These are phyloP conservation scores for Excoecaria cochinchinensis DNA, from an alignment of 345 rosid genomes.

Conservation along the genomic window DNA sequence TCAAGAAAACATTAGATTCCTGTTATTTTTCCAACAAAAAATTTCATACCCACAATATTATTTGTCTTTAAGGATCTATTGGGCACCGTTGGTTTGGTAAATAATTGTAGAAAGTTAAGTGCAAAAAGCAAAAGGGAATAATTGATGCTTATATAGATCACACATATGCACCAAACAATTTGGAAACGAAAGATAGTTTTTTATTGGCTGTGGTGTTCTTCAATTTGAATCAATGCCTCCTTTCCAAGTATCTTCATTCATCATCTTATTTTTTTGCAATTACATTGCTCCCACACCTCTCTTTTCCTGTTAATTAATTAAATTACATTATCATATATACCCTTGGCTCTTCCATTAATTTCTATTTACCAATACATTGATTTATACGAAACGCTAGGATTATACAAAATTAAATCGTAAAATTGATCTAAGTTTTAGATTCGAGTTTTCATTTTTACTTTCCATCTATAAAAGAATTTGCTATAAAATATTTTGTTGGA, in stretches of 20 bases:
- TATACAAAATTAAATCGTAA: too few relatives aligned
- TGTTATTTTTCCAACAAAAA: not conserved
- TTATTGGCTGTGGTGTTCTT: not conserved
- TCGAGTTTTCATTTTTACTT: too few relatives aligned
- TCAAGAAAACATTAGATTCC: conserved; percentile 16
- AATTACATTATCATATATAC: too few relatives aligned
- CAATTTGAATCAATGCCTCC: not conserved
- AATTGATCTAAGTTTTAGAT: too few relatives aligned
- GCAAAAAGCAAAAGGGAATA: not conserved
- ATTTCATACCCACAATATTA: not conserved
- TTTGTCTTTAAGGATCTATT: conserved; percentile 1
- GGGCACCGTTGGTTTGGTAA: conserved; percentile 2
- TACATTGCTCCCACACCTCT: too few relatives aligned
- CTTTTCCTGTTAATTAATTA: too few relatives aligned
- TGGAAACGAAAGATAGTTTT: conserved; percentile 2
- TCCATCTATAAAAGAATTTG: too few relatives aligned
- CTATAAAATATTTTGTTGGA: too few relatives aligned
- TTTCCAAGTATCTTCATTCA: not conserved
- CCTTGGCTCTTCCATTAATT: too few relatives aligned
- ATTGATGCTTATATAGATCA: not conserved
- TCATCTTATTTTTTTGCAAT: not conserved
- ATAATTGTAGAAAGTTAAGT: not conserved
- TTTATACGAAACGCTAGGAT: too few relatives aligned
- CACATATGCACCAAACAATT: conserved; percentile 15
- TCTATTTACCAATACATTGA: too few relatives aligned